These are phyloP conservation scores for Aethionema arabicum DNA, from an alignment of 345 rosid species.

Conservation along the genomic window DNA sequence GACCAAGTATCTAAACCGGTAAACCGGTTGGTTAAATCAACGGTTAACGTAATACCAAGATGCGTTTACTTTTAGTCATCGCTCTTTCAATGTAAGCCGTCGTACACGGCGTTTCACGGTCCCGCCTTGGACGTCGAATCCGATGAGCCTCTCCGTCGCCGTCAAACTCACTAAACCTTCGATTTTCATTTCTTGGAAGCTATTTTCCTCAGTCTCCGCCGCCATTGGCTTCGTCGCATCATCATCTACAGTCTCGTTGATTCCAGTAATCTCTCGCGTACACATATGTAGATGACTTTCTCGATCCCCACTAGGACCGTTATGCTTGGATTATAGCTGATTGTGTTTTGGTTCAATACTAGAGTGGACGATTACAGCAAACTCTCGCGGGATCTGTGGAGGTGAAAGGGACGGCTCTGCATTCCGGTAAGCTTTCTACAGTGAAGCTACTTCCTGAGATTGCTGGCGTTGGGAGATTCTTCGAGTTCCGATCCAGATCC, in stretches of 20 bases:
- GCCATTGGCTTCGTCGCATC: constrained; percentile 11
- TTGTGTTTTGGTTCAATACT: constrained; percentile 3
- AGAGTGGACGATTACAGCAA: constrained; percentile 77
- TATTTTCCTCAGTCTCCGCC: constrained; percentile 36
- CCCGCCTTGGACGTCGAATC: constrained; percentile 1
- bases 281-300: background rate
- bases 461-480: constrained; percentile 74
- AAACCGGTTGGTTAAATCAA: background rate
- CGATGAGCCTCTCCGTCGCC: constrained; percentile 45
- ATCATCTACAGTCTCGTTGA: constrained; percentile 22
- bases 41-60: too few species aligned
- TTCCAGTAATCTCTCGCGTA: constrained; percentile 1
- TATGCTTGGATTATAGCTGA: background rate
- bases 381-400: constrained; percentile 62
- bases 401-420: constrained; percentile 54
- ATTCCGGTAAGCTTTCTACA: constrained; percentile 65
- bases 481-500: constrained; percentile 46
- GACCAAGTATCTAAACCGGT: background rate
- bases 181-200: constrained; percentile 53
- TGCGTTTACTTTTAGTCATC: too few species aligned
- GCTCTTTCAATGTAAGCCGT: too few species aligned
- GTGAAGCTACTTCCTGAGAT: constrained; percentile 61
- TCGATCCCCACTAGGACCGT: background rate
- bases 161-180: constrained; percentile 49
- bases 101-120: too few species aligned